phyloP scores from a whole-genome alignment of 73 alveolate genomes.

The Symbiodinium natans region DNA sequence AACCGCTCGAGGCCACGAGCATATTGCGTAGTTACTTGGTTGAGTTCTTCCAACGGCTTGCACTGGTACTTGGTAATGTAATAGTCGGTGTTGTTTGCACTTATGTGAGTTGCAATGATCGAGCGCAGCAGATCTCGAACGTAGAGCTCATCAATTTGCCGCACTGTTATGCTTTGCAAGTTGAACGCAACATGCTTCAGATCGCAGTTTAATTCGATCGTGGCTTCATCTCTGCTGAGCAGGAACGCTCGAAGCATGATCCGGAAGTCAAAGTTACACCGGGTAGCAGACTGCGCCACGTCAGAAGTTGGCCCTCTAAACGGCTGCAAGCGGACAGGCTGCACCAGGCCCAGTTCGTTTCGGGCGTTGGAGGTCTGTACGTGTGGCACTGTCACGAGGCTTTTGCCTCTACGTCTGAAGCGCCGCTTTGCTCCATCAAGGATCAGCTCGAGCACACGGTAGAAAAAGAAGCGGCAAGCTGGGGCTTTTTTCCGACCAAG shows the following conservation, averaged over 20 bases:
- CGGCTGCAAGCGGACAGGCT: neutral
- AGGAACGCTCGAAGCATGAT: neutral
- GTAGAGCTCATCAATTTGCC: neutral
- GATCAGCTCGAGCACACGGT: neutral
- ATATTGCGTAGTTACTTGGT: neutral
- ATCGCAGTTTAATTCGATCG: neutral
- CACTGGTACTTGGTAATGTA: conserved; percentile 10
- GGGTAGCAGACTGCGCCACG: neutral
- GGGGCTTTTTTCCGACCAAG: neutral
- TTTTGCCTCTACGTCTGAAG: conserved; percentile 17
- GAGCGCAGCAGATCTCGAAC: neutral
- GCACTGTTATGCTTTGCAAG: neutral
- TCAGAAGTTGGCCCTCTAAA: neutral
- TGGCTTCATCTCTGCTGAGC: neutral
- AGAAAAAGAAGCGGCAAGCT: neutral
- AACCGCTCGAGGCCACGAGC: neutral
- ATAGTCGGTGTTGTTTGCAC: neutral
- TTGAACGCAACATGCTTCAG: neutral
- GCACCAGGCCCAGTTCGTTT: neutral
- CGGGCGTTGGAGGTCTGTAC: neutral
- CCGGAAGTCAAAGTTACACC: conserved; percentile 1
- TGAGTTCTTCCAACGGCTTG: conserved; percentile 2
- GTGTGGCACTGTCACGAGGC: neutral
- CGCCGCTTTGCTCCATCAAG: neutral
- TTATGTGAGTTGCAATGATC: too few relatives aligned